Conservation (phyloP, 2,329 filamentous ascomycete species). For the Hymenoscyphus infarciens region DNA sequence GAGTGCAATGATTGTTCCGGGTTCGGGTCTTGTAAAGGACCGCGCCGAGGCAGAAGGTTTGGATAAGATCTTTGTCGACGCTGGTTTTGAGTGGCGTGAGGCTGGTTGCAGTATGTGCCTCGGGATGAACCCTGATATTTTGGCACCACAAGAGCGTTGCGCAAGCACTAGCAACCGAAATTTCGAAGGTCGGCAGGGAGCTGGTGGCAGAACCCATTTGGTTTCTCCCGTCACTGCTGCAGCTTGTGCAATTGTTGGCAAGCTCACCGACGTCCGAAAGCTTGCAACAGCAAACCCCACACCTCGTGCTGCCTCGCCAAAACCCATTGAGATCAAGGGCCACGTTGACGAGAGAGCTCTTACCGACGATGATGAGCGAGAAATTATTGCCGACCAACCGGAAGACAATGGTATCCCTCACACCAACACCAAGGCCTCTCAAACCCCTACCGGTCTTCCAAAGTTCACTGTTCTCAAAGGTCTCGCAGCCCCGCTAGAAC, state of each 20-base stretch:
- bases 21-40: slow-evolving; percentile 89
- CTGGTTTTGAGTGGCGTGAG: slow-evolving; percentile 97
- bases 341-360: slow-evolving; percentile 52
- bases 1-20: slow-evolving; percentile 93
- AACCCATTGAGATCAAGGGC: slow-evolving; percentile 38
- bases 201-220: slow-evolving; percentile 84
- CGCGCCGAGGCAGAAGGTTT: slow-evolving; percentile 89
- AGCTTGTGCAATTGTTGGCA: slow-evolving; percentile 83
- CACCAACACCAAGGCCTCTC: slow-evolving; percentile 55
- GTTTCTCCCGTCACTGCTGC: slow-evolving; percentile 98
- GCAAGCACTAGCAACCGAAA: slow-evolving; percentile 96
- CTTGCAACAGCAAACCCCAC: slow-evolving; percentile 56
- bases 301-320: slow-evolving; percentile 27
- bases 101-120: slow-evolving; percentile 99
- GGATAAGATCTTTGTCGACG: slow-evolving; percentile 85
- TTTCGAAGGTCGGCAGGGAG: slow-evolving; percentile 94
- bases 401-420: slow-evolving; percentile 60
- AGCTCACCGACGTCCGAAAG: slow-evolving; percentile 86
- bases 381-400: slow-evolving; percentile 53
- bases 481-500: slow-evolving; percentile 81
- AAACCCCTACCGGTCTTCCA: slow-evolving; percentile 64
- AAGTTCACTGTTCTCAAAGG: slow-evolving; percentile 83
- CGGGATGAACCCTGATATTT: slow-evolving; percentile 98
- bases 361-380: slow-evolving; percentile 50
- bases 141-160: slow-evolving; percentile 87